Evolutionary conservation across 768 basidiomycete genomes (phyloP).

Genomic region (Hygrocybe coccinea): DNA sequence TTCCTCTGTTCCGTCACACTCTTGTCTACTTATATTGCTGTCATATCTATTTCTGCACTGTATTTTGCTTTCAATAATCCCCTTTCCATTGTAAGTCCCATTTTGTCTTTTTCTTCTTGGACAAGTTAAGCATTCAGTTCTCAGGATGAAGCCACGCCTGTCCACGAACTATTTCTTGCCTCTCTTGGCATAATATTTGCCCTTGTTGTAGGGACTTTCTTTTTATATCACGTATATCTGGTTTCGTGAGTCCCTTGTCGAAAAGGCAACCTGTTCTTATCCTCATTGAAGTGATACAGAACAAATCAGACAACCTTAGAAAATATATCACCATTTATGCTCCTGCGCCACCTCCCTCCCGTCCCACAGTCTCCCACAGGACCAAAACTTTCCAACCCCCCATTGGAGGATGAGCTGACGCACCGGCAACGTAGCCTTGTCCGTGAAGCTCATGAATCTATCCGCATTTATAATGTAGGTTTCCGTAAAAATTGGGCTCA

Average conservation of each 20-base stretch:
- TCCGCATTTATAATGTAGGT: conserved; percentile 70
- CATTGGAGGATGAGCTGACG: conserved; percentile 67
- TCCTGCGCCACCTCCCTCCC: conserved; percentile 66
- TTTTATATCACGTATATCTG: conserved; percentile 71
- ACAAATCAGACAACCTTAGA: conserved; percentile 87
- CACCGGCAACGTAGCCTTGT: conserved; percentile 61
- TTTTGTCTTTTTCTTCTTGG: not conserved
- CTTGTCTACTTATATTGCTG: conserved; percentile 56
- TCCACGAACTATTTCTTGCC: conserved; percentile 67
- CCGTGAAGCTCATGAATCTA: conserved; percentile 52
- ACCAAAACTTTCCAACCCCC: conserved; percentile 59
- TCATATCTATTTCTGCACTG: conserved; percentile 49
- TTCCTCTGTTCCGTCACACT: conserved; percentile 62
- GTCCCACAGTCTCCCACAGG: conserved; percentile 41
- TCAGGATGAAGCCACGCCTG: conserved; percentile 61
- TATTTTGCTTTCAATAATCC: conserved; percentile 65
- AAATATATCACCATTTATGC: conserved; percentile 65
- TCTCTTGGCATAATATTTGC: conserved; percentile 55
- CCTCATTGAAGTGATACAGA: conserved; percentile 32
- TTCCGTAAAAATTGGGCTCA: conserved; percentile 67
- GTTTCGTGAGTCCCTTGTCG: conserved; percentile 48
- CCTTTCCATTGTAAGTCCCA: conserved; percentile 48
- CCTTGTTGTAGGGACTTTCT: conserved; percentile 71
- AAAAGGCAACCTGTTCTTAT: not conserved
- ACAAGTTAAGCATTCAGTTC: not conserved